These are phyloP conservation scores for Neurospora sp. DNA, from an alignment of 2,329 filamentous ascomycete species.

Conservation along the genomic window DNA sequence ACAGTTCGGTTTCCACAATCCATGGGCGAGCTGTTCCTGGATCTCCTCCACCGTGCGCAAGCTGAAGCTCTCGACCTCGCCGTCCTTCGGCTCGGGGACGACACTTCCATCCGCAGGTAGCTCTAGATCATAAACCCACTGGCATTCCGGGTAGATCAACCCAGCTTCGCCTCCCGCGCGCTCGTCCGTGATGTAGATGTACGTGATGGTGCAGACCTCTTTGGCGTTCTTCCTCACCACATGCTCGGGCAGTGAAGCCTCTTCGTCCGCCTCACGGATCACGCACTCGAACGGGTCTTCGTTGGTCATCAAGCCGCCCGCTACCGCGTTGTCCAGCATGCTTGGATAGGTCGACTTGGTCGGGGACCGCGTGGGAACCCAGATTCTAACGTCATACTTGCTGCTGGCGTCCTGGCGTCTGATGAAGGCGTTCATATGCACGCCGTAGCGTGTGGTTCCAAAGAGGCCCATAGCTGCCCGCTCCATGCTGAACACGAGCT, in stretches of 20 bases:
- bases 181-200: slow-evolving; percentile 70
- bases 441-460: slow-evolving; percentile 67
- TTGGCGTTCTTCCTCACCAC: slow-evolving; percentile 53
- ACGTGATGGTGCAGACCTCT: slow-evolving; percentile 64
- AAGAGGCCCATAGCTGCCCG: slow-evolving; percentile 65
- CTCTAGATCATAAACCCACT: slow-evolving; percentile 87
- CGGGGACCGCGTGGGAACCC: slow-evolving; percentile 69
- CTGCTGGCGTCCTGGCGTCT: slow-evolving; percentile 29
- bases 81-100: slow-evolving; percentile 68
- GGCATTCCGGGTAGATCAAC: slow-evolving; percentile 79
- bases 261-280: slow-evolving; percentile 79
- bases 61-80: slow-evolving; percentile 79
- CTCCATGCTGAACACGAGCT: slow-evolving; percentile 66
- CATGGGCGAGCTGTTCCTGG: slow-evolving; percentile 55
- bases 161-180: slow-evolving; percentile 71
- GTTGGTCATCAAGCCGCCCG: slow-evolving; percentile 68
- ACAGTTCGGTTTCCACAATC: slow-evolving; percentile 90
- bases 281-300: slow-evolving; percentile 75
- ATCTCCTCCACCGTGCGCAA: slow-evolving; percentile 72
- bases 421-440: slow-evolving; percentile 72
- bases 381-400: slow-evolving; percentile 58
- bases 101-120: slow-evolving; percentile 51
- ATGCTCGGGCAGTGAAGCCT: slow-evolving; percentile 67
- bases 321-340: slow-evolving; percentile 95
- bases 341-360: slow-evolving; percentile 79